A percentile compares a stretch with the other conserved stretches of the same genome.
These are phyloP conservation scores for Rhizophora mangle DNA, from an alignment of 345 rosid species.

Conservation along the genomic window DNA sequence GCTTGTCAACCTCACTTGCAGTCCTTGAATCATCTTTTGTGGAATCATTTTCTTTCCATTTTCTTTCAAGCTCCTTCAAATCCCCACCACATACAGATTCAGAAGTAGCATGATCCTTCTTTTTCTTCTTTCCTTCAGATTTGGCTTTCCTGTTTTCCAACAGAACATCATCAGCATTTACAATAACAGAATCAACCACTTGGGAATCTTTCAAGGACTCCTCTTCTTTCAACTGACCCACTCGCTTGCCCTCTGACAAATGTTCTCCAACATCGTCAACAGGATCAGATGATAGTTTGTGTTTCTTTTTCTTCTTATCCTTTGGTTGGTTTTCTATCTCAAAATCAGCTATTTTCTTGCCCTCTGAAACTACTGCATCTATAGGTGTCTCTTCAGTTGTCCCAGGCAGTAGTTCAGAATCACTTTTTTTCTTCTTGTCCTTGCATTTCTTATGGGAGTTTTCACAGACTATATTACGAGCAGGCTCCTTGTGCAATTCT, in stretches of 20 bases:
- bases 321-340: constrained; percentile 31
- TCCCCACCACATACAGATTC: background rate
- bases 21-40: constrained; percentile 19
- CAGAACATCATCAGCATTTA: background rate
- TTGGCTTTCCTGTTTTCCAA: constrained; percentile 21
- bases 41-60: constrained; percentile 15
- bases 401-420: constrained; percentile 12
- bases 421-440: constrained; percentile 45
- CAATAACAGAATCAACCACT: no score
- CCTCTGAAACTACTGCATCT: constrained; percentile 10
- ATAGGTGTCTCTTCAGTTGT: constrained; percentile 23
- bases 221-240: no score
- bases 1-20: constrained; percentile 27
- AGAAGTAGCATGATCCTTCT: constrained; percentile 12
- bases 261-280: constrained; percentile 16
- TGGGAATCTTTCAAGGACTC: no score
- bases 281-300: constrained; percentile 20
- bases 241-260: constrained; percentile 11
- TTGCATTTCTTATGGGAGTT: constrained; percentile 28
- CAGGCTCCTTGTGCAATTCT: constrained; percentile 17
- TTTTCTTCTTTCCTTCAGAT: constrained; percentile 21
- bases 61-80: constrained; percentile 7
- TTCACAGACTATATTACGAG: constrained; percentile 9
- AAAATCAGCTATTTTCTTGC: constrained; percentile 22
- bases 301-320: constrained; percentile 54